Evolutionary conservation across 2,329 filamentous ascomycete genomes (phyloP).

Genomic region (Sarocladium kiliense): DNA sequence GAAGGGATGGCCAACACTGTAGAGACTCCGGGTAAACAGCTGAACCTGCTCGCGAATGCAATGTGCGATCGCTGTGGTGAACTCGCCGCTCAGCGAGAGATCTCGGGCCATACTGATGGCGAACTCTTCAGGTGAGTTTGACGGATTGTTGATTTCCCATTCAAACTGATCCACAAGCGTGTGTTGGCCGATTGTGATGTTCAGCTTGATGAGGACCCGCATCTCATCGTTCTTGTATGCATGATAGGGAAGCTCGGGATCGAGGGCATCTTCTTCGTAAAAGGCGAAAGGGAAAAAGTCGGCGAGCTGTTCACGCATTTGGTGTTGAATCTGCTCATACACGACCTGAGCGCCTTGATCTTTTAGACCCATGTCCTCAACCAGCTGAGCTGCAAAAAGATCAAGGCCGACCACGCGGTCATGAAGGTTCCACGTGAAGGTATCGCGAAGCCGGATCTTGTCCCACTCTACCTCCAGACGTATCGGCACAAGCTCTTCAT

Average conservation of each 20-base stretch:
- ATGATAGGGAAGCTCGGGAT: conserved; percentile 82
- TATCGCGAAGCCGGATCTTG: conserved; percentile 91
- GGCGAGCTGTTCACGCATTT: conserved; percentile 82
- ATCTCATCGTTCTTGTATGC: conserved; percentile 99
- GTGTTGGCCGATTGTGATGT: conserved; percentile 94
- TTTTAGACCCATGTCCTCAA: conserved; percentile 85
- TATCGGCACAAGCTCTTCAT: conserved; percentile 87
- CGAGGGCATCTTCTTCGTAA: conserved; percentile 83
- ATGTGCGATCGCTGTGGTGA: conserved; percentile 95
- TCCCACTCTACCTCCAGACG: conserved; percentile 92
- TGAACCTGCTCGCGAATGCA: conserved; percentile 96
- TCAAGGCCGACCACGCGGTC: conserved; percentile 78
- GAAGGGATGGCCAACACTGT: conserved; percentile 89
- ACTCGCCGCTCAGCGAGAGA: conserved; percentile 87
- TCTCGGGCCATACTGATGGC: conserved; percentile 84
- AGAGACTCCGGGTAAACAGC: conserved; percentile 88
- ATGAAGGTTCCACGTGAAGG: conserved; percentile 97
- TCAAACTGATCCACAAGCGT: conserved; percentile 96
- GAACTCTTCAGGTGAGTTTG: conserved; percentile 93
- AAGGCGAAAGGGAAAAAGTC: conserved; percentile 93
- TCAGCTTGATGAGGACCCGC: conserved; percentile 91
- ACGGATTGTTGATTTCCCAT: conserved; percentile 95
- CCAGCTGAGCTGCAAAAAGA: conserved; percentile 79
- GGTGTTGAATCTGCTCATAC: conserved; percentile 54
- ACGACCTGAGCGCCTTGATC: conserved; percentile 60